Percentiles rank a stretch among this genome's conserved stretches.
Conservation (phyloP, 75 land plant genomes). For the Selaginella moellendorffii region DNA sequence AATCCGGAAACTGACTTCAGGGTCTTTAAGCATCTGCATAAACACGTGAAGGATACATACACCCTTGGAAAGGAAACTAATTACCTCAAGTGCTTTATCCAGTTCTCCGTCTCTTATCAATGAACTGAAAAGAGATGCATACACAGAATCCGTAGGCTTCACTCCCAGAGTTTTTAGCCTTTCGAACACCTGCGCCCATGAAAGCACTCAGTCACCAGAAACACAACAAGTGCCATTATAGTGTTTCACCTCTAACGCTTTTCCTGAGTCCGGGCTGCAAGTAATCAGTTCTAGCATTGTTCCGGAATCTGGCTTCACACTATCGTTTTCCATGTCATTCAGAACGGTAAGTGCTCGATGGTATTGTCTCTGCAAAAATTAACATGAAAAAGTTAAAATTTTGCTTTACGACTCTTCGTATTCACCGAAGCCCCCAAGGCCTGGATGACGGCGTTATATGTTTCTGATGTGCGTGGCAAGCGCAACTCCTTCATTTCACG, state of each 20-base stretch:
- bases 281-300: not conserved
- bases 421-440: not conserved
- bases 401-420: not conserved
- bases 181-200: not conserved
- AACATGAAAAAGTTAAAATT: not conserved
- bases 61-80: not conserved
- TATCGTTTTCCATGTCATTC: constrained; percentile 1
- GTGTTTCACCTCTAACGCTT: constrained; percentile 1
- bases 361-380: not conserved
- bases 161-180: not conserved
- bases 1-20: not conserved
- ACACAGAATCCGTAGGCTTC: not conserved
- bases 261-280: not conserved
- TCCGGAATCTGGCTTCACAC: not conserved
- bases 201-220: not conserved
- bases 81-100: not conserved
- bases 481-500: constrained; percentile 5
- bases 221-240: not conserved
- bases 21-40: constrained; percentile 3
- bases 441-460: constrained; percentile 9
- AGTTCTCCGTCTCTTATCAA: constrained; percentile 1
- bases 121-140: not conserved
- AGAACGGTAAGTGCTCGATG: not conserved
- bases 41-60: not conserved
- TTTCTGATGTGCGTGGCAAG: not conserved